Evolutionary conservation across 306 rosid genomes (phyloP).

Genomic region (Cucurbita ficifolia): DNA sequence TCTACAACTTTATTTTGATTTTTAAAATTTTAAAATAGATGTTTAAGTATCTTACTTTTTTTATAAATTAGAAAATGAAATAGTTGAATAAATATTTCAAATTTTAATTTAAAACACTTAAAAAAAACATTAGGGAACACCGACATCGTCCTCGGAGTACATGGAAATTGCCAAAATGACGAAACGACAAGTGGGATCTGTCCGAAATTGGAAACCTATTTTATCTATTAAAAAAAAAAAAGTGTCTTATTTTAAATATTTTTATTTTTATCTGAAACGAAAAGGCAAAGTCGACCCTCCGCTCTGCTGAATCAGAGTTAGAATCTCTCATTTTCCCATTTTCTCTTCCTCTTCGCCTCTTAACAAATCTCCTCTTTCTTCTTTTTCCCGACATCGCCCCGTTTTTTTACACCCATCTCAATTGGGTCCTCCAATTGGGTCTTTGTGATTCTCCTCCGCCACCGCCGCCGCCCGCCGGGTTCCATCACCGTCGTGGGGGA

Average conservation of each 20-base stretch:
- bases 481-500: background rate
- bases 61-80: no score
- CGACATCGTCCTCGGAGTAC: background rate
- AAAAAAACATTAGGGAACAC: no score
- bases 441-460: background rate
- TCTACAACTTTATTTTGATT: no score
- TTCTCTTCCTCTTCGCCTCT: background rate
- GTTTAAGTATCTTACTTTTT: no score
- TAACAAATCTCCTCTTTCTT: background rate
- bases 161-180: background rate
- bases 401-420: no score
- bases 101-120: no score
- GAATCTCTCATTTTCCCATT: background rate
- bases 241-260: no score
- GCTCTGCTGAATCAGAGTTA: background rate
- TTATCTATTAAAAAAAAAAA: no score
- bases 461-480: background rate
- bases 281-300: constrained; percentile 14
- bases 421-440: no score
- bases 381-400: no score
- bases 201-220: background rate
- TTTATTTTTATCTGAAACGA: background rate
- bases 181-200: background rate
- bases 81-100: no score
- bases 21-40: no score